Percentiles rank a stretch among this genome's conserved stretches.
These are phyloP conservation scores for Capsicum baccatum DNA, from an alignment of 257 asterid species.

Conservation along the genomic window DNA sequence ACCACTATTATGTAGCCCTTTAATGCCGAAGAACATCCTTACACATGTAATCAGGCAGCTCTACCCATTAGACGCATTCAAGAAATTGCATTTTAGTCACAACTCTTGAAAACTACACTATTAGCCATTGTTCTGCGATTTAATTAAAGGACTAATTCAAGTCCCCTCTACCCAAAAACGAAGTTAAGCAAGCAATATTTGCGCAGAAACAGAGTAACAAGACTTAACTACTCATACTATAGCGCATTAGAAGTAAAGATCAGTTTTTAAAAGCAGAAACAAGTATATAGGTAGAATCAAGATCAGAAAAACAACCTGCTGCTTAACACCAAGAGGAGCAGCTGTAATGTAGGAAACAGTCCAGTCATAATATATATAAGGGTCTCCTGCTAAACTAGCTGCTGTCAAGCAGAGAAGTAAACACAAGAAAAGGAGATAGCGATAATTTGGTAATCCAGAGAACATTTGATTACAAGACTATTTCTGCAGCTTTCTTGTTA, in stretches of 20 bases:
- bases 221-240: not conserved
- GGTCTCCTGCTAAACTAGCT: slow-evolving; percentile 63
- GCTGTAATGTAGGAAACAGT: slow-evolving; percentile 80
- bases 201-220: not conserved
- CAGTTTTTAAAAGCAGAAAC: too few species aligned
- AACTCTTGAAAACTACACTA: not conserved
- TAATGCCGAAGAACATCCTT: not conserved
- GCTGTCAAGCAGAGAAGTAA: slow-evolving; percentile 48
- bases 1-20: not conserved
- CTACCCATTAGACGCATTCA: not conserved
- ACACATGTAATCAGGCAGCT: not conserved
- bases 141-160: not conserved
- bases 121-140: not conserved
- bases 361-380: slow-evolving; percentile 80
- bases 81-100: not conserved
- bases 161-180: not conserved
- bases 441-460: slow-evolving; percentile 40
- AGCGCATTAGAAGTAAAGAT: not conserved
- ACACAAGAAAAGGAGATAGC: slow-evolving; percentile 42
- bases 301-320: slow-evolving; percentile 57
- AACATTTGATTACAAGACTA: slow-evolving; percentile 50
- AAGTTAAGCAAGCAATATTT: not conserved
- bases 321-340: slow-evolving; percentile 83
- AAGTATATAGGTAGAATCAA: not conserved
- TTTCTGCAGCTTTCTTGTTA: not conserved